Percentiles rank a stretch among this genome's conserved stretches.
phyloP scores from a whole-genome alignment of 179 eudicot genomes.

The Gypsophila paniculata region DNA sequence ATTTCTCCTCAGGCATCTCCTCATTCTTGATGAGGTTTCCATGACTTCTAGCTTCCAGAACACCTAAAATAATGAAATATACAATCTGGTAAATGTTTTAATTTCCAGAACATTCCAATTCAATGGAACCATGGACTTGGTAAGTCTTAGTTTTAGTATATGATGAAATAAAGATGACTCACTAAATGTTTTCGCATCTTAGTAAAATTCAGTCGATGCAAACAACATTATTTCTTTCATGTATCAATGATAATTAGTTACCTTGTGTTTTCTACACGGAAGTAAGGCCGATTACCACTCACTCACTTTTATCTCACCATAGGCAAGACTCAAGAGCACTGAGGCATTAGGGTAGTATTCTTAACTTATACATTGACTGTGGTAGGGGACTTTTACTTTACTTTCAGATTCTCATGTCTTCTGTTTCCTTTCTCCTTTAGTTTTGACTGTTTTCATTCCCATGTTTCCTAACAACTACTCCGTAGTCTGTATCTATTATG shows the following conservation, averaged over 20 bases:
- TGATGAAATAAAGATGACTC: not conserved
- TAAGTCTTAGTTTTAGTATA: not conserved
- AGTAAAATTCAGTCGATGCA: not conserved
- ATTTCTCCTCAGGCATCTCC: slow-evolving; percentile 71
- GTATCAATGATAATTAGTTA: not conserved
- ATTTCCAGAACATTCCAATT: not conserved
- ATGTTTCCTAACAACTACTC: not conserved
- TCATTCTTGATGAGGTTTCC: slow-evolving; percentile 95
- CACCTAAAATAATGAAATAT: slow-evolving; percentile 38
- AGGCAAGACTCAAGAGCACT: not conserved
- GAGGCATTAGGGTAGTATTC: not conserved
- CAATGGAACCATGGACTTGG: not conserved
- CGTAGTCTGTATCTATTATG: not conserved
- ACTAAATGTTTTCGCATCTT: not conserved
- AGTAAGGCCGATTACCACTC: not conserved
- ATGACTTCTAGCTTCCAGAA: slow-evolving; percentile 91
- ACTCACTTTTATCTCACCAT: not conserved
- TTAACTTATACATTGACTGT: not conserved
- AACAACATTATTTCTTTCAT: not conserved
- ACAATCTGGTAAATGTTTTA: not conserved
- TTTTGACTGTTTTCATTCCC: not conserved
- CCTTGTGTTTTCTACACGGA: not conserved
- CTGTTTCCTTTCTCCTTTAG: not conserved
- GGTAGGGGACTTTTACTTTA: not conserved
- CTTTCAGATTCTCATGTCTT: slow-evolving; percentile 4